Percentiles rank a stretch among this genome's conserved stretches.
phyloP scores from a whole-genome alignment of 768 basidiomycete genomes.

The Nidularia pulvinata region DNA sequence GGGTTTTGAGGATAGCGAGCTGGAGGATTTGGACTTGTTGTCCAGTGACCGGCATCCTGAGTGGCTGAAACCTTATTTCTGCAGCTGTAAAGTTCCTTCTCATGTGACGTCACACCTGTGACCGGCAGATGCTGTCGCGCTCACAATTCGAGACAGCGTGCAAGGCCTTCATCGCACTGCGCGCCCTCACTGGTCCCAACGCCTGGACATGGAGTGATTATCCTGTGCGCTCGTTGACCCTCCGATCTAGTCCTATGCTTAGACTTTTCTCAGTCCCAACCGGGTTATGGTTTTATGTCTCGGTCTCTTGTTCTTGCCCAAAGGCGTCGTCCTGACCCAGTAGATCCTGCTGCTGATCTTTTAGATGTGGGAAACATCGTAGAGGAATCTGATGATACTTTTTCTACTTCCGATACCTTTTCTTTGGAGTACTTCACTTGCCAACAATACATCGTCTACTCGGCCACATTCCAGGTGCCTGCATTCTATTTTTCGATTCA shows the following conservation, averaged over 20 bases:
- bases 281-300: conserved; percentile 24
- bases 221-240: conserved; percentile 5
- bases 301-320: conserved; percentile 5
- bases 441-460: conserved; percentile 73
- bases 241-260: no score
- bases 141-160: conserved; percentile 60
- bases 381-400: conserved; percentile 38
- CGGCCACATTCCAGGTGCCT: conserved; percentile 80
- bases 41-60: conserved; percentile 14
- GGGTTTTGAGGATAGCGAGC: conserved; percentile 29
- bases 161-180: conserved; percentile 41
- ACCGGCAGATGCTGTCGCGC: conserved; percentile 48
- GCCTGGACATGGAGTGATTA: conserved; percentile 62
- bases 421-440: conserved; percentile 36
- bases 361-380: conserved; percentile 12
- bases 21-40: conserved; percentile 26
- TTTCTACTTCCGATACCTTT: conserved; percentile 4
- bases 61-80: conserved; percentile 67
- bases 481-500: conserved; percentile 81
- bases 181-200: neutral
- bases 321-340: no score
- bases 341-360: neutral
- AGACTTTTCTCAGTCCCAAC: neutral
- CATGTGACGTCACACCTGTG: conserved; percentile 29
- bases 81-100: conserved; percentile 48